These are phyloP conservation scores for Ceratobasidium theobromae DNA, from an alignment of 1,284 basidiomycete species.

Conservation along the genomic window DNA sequence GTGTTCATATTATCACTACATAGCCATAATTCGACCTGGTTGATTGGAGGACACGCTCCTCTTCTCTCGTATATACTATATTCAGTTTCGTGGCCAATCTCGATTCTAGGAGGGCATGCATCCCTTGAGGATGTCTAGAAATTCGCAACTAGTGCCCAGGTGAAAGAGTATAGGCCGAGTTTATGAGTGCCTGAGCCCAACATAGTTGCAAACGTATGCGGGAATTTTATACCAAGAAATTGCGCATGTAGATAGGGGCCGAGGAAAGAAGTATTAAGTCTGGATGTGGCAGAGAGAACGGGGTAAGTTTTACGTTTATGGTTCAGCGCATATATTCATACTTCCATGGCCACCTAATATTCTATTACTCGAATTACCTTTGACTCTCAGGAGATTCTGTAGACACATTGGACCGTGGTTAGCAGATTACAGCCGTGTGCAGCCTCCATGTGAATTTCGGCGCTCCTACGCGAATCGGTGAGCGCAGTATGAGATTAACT, in stretches of 20 bases:
- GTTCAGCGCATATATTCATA: not conserved
- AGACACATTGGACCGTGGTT: not conserved
- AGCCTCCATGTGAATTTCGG: slow-evolving; percentile 29
- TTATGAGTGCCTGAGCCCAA: slow-evolving; percentile 54
- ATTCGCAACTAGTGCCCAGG: slow-evolving; percentile 37
- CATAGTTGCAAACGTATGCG: slow-evolving; percentile 52
- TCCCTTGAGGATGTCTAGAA: slow-evolving; percentile 47
- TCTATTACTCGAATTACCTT: slow-evolving; percentile 10
- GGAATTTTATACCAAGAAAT: slow-evolving; percentile 6
- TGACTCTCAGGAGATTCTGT: slow-evolving; percentile 1
- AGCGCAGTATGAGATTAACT: not conserved
- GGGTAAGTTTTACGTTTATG: slow-evolving; percentile 45
- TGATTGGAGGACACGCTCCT: slow-evolving; percentile 53
- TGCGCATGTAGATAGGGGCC: slow-evolving; percentile 51
- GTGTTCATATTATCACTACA: slow-evolving; percentile 57
- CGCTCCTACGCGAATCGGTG: not conserved
- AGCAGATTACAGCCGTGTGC: slow-evolving; percentile 24
- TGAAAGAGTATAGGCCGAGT: slow-evolving; percentile 41
- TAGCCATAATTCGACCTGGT: slow-evolving; percentile 43
- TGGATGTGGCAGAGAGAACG: slow-evolving; percentile 58
- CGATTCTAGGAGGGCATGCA: slow-evolving; percentile 54
- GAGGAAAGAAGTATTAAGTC: slow-evolving; percentile 55
- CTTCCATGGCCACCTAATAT: not conserved
- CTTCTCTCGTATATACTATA: slow-evolving; percentile 54
- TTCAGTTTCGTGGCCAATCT: slow-evolving; percentile 64